A percentile compares a stretch with the other conserved stretches of the same genome.
phyloP scores from a whole-genome alignment of 352 stramenopile species.

The Phytophthora cajani region DNA sequence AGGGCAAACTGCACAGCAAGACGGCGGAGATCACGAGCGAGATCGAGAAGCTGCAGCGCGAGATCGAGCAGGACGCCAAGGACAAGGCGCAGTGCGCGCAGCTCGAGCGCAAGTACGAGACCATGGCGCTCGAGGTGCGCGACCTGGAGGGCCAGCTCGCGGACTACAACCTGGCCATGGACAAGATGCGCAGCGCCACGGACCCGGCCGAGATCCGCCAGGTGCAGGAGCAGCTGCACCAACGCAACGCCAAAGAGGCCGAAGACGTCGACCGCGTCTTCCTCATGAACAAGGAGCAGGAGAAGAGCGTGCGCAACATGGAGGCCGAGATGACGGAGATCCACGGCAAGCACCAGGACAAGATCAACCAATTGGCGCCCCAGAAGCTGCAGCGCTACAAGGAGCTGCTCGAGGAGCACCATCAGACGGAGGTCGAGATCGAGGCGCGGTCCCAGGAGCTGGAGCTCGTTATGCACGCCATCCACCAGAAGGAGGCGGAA shows the following conservation, averaged over 20 bases:
- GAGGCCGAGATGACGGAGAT: slow-evolving; percentile 84
- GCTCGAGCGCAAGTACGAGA: slow-evolving; percentile 82
- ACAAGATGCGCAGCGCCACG: slow-evolving; percentile 85
- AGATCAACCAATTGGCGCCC: slow-evolving; percentile 91
- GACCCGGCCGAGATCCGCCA: slow-evolving; percentile 73
- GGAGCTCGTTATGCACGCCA: slow-evolving; percentile 75
- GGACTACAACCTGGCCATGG: slow-evolving; percentile 95
- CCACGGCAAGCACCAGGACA: slow-evolving; percentile 80
- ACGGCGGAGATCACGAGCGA: slow-evolving; percentile 87
- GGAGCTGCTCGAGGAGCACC: slow-evolving; percentile 74
- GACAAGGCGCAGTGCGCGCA: slow-evolving; percentile 92
- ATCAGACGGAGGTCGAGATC: slow-evolving; percentile 77
- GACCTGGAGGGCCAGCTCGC: slow-evolving; percentile 91
- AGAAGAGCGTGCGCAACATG: slow-evolving; percentile 64
- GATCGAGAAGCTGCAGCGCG: slow-evolving; percentile 79
- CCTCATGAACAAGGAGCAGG: slow-evolving; percentile 88
- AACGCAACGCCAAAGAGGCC: slow-evolving; percentile 85
- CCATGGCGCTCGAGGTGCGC: slow-evolving; percentile 70
- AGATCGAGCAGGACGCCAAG: slow-evolving; percentile 88
- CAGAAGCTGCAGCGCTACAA: slow-evolving; percentile 86
- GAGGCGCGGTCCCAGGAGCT: slow-evolving; percentile 73
- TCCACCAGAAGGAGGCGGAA: slow-evolving; percentile 81
- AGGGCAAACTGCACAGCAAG: slow-evolving; percentile 91
- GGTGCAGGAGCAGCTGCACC: slow-evolving; percentile 69
- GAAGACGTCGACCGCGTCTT: slow-evolving; percentile 92